Percentiles rank a stretch among this genome's conserved stretches.
Conservation (phyloP, 352 stramenopile species). For the Saprolegnia parasitica region DNA sequence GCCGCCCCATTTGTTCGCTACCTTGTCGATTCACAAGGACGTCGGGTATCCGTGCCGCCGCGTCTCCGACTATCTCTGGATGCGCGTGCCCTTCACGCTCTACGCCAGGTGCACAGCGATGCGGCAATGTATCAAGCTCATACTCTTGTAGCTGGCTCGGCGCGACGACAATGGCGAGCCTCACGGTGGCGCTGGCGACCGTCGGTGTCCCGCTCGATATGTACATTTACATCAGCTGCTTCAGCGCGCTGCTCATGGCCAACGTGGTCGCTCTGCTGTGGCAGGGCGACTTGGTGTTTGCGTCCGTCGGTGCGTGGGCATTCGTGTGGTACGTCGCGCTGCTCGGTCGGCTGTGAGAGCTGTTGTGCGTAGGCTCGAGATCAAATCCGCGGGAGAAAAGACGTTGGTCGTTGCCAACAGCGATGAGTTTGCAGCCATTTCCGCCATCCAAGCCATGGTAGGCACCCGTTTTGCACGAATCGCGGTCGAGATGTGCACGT, state of each 20-base stretch:
- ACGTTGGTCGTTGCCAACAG: background rate
- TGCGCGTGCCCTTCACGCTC: background rate
- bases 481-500: background rate
- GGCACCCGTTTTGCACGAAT: background rate
- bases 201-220: background rate
- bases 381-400: background rate
- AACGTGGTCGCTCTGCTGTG: background rate
- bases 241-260: background rate
- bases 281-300: background rate
- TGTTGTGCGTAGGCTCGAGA: background rate
- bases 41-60: background rate
- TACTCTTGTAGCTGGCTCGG: background rate
- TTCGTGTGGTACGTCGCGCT: background rate
- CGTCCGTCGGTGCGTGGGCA: background rate
- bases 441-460: conserved; percentile 2
- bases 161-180: background rate
- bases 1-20: background rate
- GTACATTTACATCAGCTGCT: conserved; percentile 4
- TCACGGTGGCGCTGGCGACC: background rate
- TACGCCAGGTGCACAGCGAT: background rate
- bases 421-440: background rate
- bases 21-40: background rate
- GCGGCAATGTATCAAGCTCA: background rate
- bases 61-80: background rate
- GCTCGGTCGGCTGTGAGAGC: background rate